phyloP scores from a whole-genome alignment of 768 basidiomycete genomes.

The Lactarius psammicola region DNA sequence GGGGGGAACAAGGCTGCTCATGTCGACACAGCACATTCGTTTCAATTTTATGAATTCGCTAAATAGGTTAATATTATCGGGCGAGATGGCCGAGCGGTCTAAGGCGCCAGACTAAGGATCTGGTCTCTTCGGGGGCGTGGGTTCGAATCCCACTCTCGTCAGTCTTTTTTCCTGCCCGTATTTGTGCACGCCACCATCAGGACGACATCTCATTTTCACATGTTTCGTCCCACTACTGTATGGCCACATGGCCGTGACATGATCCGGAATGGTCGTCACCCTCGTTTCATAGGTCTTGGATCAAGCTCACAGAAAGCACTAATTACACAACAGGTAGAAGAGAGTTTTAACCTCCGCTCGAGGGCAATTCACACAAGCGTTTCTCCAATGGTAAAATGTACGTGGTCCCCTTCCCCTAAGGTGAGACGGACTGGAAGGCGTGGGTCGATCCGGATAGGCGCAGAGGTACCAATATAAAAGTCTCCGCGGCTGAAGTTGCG shows the following conservation, averaged over 20 bases:
- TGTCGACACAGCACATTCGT: neutral
- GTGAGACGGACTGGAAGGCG: constrained; percentile 76
- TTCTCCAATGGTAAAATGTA: constrained; percentile 62
- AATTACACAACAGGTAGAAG: constrained; percentile 24
- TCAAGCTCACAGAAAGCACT: constrained; percentile 5
- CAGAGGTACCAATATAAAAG: constrained; percentile 78
- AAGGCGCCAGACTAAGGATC: constrained; percentile 83
- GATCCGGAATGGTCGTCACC: neutral
- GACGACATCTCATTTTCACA: neutral
- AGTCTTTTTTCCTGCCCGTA: constrained; percentile 16
- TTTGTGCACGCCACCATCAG: neutral
- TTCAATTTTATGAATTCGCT: neutral
- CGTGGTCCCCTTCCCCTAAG: constrained; percentile 78
- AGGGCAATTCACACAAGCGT: constrained; percentile 39
- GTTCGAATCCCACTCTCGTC: constrained; percentile 51
- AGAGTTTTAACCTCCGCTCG: neutral
- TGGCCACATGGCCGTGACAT: neutral
- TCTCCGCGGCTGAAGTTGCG: constrained; percentile 79
- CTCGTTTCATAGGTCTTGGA: neutral
- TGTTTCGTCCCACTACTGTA: neutral
- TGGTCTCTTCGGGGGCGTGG: constrained; percentile 49
- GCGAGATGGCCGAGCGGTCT: constrained; percentile 85
- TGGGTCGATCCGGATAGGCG: constrained; percentile 80
- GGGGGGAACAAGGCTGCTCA: neutral
- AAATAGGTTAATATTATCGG: neutral